Conservation (phyloP, 768 basidiomycete genomes). For the Kwoniella dejecticola region DNA sequence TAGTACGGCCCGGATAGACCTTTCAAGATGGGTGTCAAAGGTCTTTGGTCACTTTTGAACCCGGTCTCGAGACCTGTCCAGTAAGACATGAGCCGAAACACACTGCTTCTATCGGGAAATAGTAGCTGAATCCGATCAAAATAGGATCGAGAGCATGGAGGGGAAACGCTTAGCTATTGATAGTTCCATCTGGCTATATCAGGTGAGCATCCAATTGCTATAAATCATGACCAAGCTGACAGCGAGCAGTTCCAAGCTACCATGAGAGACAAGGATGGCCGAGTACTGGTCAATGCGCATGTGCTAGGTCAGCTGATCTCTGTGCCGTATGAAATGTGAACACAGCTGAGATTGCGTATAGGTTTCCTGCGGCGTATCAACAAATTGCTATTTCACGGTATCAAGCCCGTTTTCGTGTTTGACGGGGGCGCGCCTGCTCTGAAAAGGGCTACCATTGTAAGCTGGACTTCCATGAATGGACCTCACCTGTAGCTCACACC, state of each 20-base stretch:
- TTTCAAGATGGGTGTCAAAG: conserved; percentile 86
- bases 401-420: conserved; percentile 98
- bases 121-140: conserved; percentile 9
- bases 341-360: conserved; percentile 8
- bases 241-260: conserved; percentile 78
- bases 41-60: conserved; percentile 84
- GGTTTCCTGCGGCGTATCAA: conserved; percentile 68
- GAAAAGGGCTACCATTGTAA: conserved; percentile 84
- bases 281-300: conserved; percentile 86
- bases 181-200: conserved; percentile 99
- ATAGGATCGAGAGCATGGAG: conserved; percentile 87
- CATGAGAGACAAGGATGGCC: conserved; percentile 96
- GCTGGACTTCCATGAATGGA: conserved; percentile 35
- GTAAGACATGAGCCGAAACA: conserved; percentile 62
- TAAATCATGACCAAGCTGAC: background rate
- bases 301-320: conserved; percentile 67
- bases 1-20: background rate
- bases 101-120: too few species aligned
- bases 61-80: conserved; percentile 94
- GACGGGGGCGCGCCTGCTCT: conserved; percentile 92
- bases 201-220: conserved; percentile 55
- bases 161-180: conserved; percentile 97
- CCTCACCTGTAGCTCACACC: conserved; percentile 17
- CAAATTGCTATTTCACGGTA: conserved; percentile 94
- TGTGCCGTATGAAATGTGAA: background rate